Percentiles rank a stretch among this genome's conserved stretches.
Conservation (phyloP, 2,329 filamentous ascomycete genomes). For the Aplosporella prunicola region DNA sequence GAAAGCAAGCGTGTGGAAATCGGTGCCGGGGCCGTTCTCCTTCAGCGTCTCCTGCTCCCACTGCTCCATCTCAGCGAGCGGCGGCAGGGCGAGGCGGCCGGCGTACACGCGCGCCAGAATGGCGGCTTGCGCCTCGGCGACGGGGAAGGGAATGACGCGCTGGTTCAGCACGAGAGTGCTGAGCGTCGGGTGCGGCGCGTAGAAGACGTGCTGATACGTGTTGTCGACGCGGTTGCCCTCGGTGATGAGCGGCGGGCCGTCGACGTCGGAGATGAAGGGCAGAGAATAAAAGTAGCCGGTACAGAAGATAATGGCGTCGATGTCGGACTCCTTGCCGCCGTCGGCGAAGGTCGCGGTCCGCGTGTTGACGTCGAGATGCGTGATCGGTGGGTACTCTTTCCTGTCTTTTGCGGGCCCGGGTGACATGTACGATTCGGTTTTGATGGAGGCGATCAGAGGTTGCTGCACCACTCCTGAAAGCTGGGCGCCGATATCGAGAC, state of each 20-base stretch:
- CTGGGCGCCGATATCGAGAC: constrained; percentile 72
- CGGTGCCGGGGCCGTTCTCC: constrained; percentile 37
- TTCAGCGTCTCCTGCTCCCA: constrained; percentile 50
- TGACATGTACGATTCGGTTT: constrained; percentile 40
- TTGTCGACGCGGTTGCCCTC: constrained; percentile 61
- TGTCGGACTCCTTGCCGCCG: constrained; percentile 51
- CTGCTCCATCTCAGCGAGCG: constrained; percentile 51
- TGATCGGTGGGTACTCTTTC: constrained; percentile 46
- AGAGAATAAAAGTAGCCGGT: constrained; percentile 84
- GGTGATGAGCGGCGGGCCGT: constrained; percentile 48
- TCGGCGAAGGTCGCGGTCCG: constrained; percentile 58
- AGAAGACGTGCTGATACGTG: constrained; percentile 72
- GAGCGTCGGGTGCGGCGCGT: constrained; percentile 65
- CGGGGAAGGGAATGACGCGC: constrained; percentile 78
- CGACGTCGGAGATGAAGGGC: constrained; percentile 51
- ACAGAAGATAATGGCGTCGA: constrained; percentile 77
- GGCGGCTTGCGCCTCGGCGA: constrained; percentile 70
- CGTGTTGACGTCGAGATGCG: constrained; percentile 43
- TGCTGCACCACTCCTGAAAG: constrained; percentile 52
- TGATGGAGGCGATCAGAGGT: constrained; percentile 56
- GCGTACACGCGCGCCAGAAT: constrained; percentile 70
- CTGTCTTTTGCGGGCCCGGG: constrained; percentile 39
- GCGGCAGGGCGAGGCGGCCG: constrained; percentile 57
- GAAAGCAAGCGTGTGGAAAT: constrained; percentile 48
- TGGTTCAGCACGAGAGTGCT: constrained; percentile 68